A percentile compares a stretch with the other conserved stretches of the same genome.
Evolutionary conservation across 768 basidiomycete species (phyloP).

Genomic region (Lepiota venenata): DNA sequence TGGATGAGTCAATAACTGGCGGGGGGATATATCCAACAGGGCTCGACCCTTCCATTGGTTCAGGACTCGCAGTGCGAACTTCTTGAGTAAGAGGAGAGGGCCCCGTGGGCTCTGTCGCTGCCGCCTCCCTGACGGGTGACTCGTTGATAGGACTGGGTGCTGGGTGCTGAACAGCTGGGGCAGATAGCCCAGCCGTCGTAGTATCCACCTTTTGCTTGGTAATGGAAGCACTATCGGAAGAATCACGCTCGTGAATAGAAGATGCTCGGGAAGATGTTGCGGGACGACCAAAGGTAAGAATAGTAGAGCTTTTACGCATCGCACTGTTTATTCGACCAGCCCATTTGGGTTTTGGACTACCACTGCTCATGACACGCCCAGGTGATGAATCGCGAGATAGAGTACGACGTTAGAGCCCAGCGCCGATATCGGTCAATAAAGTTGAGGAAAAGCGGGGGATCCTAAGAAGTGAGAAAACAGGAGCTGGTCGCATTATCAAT

Average conservation of each 20-base stretch:
- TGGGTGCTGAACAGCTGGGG: constrained; percentile 17
- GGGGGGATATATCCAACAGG: constrained; percentile 34
- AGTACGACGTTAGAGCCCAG: constrained; percentile 1
- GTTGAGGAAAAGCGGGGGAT: constrained; percentile 16
- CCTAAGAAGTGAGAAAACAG: constrained; percentile 15
- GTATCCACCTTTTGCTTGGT: constrained; percentile 25
- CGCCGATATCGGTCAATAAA: constrained; percentile 12
- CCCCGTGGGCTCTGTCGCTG: constrained; percentile 30
- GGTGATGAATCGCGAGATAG: constrained; percentile 1
- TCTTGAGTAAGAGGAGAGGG: constrained; percentile 42
- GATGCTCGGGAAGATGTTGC: constrained; percentile 26
- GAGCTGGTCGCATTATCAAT: constrained; percentile 31
- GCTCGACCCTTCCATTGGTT: constrained; percentile 18
- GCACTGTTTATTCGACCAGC: constrained; percentile 52
- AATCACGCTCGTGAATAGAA: constrained; percentile 21
- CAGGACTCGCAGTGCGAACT: constrained; percentile 17
- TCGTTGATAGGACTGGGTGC: constrained; percentile 66
- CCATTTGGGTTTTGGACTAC: constrained; percentile 45
- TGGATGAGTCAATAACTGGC: constrained; percentile 34
- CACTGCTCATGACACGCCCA: constrained; percentile 19
- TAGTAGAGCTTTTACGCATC: constrained; percentile 59
- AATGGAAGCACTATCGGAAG: constrained; percentile 17
- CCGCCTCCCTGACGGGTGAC: constrained; percentile 60
- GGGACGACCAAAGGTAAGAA: constrained; percentile 40
- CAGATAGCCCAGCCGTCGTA: constrained; percentile 16